phyloP scores from a whole-genome alignment of 176 grass and related monocot genomes.

The Alloteropsis semialata region DNA sequence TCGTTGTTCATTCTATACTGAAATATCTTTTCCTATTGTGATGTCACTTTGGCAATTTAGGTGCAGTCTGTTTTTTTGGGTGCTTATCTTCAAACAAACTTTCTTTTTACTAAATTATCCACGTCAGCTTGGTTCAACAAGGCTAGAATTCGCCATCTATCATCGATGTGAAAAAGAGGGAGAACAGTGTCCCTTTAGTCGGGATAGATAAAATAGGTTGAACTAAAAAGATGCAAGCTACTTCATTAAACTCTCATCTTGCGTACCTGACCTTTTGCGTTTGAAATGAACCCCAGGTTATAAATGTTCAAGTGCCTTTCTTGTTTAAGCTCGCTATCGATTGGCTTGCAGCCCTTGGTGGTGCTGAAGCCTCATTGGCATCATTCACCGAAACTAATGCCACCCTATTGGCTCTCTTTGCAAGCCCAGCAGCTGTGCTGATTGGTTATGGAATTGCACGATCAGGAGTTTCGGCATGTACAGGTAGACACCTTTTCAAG shows the following conservation, averaged over 20 bases:
- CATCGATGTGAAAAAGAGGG: constrained; percentile 6
- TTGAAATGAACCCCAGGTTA: constrained; percentile 73
- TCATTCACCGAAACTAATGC: constrained; percentile 92
- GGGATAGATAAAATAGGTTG: background rate
- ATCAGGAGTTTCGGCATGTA: constrained; percentile 83
- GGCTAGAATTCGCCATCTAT: background rate
- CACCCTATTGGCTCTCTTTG: constrained; percentile 94
- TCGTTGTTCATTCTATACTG: background rate
- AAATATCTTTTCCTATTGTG: constrained; percentile 1
- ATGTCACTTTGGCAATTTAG: background rate
- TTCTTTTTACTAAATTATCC: background rate
- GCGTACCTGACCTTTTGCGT: constrained; percentile 30
- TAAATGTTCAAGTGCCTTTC: constrained; percentile 99
- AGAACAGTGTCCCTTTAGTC: background rate
- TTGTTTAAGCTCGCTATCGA: constrained; percentile 97
- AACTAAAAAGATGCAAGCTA: constrained; percentile 18
- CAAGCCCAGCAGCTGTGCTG: constrained; percentile 92
- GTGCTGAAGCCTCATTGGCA: constrained; percentile 66
- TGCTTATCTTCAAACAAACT: background rate
- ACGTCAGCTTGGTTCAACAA: constrained; percentile 3
- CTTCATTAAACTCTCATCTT: constrained; percentile 25
- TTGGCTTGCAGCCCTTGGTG: constrained; percentile 82
- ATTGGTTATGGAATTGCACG: constrained; percentile 98
- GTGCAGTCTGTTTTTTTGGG: background rate
- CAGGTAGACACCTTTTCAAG: constrained; percentile 49